phyloP scores from a whole-genome alignment of 441 rosid species.

The Arabidopsis hybrid region DNA sequence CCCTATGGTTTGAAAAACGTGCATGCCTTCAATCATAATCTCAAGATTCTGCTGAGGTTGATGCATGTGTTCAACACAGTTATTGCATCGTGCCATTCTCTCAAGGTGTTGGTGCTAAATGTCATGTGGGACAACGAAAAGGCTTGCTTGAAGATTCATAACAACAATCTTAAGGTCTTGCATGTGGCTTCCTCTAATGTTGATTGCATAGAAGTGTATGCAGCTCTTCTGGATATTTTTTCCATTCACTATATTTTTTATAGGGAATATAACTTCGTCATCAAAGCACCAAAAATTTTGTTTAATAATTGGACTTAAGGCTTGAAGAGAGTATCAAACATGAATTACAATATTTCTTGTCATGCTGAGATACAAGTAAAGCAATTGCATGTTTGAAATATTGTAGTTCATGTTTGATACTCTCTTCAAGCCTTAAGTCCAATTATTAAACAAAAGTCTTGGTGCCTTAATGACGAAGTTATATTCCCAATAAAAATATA shows the following conservation, averaged over 20 bases:
- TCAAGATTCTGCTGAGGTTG: constrained; percentile 3
- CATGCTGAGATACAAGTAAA: constrained; percentile 17
- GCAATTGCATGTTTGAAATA: background rate
- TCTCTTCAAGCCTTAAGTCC: background rate
- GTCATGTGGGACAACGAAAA: background rate
- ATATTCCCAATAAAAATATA: background rate
- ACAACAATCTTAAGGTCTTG: constrained; percentile 13
- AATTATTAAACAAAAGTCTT: background rate
- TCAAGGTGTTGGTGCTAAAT: background rate
- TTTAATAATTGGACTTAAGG: background rate
- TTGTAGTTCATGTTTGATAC: background rate
- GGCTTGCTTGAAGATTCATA: constrained; percentile 9
- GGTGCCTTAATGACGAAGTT: background rate
- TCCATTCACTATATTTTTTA: background rate
- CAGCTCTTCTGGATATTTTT: constrained; percentile 1
- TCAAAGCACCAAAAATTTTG: background rate
- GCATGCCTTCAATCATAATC: constrained; percentile 12
- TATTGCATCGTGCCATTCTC: constrained; percentile 24
- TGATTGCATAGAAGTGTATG: constrained; percentile 6
- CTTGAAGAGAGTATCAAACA: background rate
- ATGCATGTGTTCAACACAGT: constrained; percentile 18
- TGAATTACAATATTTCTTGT: constrained; percentile 1
- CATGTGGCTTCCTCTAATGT: background rate
- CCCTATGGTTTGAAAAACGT: background rate
- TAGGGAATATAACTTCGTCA: background rate